Base-by-base conservation (phyloP, 352 stramenopile genomes). In the Globisporangium paroecandrum region DNA sequence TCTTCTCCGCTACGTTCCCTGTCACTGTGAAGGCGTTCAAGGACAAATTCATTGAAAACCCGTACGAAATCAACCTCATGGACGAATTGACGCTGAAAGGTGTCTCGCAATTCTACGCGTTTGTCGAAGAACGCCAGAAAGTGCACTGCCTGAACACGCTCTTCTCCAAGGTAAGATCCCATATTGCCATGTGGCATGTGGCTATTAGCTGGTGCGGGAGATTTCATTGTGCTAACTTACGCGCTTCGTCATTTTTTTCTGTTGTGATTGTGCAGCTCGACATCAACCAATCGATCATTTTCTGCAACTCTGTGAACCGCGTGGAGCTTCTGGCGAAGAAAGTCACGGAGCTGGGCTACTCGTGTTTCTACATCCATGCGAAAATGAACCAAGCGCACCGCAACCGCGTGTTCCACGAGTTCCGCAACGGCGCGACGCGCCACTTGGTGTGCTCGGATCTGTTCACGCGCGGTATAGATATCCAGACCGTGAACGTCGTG, bases 281-380 rank as follows among this genome's bases (percentile, higher is more conserved):
- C 76, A 99, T 99, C 72, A 99, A 99, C 77, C 98, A 99, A 86
- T 98, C 91, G 70, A 99, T 99, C 78, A 99, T 99, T 69, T 99
- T 99, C 74, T 99, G 97, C 78, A 99, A 99, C 83, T 99, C 95
- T 67, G 97, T 99, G 56, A 99, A 99, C 76, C 96, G 98, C 58
- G 98, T 99, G 10, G 98, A 99, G 79, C 79, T 99, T 53, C 80
- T 99, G 15, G 97, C 98, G 34, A 99, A 99, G 81, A 99, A 99
- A 78, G 98, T 99, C 56, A 99, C 97, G 5, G 97, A 99, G 77
- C 83, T 99, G 24, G 98, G 98, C 18, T 99, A 99, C 76, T 99
- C 95, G 57, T 99, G 98, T 84, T 99, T 99, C 76, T 99, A 99
- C 77, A 99, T 99, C 79, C 98, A 99, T 79, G 97, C 98, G 64